A percentile compares a stretch with the other conserved stretches of the same genome.
phyloP scores from a whole-genome alignment of 2,329 filamentous ascomycete species.

The Chaetomiaceae sp. region DNA sequence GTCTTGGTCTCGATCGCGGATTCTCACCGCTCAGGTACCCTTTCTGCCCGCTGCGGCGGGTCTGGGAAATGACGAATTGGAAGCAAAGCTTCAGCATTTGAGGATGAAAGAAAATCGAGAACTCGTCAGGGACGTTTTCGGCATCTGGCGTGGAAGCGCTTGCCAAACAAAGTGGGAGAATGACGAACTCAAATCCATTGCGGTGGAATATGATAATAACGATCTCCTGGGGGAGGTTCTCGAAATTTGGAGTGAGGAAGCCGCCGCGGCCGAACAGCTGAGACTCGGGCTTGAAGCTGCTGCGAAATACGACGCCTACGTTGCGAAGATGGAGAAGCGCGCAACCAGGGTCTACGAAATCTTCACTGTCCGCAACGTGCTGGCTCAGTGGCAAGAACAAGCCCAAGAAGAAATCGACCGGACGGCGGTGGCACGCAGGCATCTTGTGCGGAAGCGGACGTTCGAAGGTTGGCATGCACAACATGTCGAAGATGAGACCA shows the following conservation, averaged over 20 bases:
- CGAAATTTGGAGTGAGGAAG: slow-evolving; percentile 25
- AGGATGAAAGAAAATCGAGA: slow-evolving; percentile 11
- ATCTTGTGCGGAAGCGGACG: slow-evolving; percentile 64
- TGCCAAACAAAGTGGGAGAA: slow-evolving; percentile 12
- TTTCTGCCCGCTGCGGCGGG: neutral
- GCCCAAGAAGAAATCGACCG: slow-evolving; percentile 61
- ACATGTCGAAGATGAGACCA: slow-evolving; percentile 55
- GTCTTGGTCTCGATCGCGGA: neutral
- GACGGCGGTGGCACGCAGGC: slow-evolving; percentile 63
- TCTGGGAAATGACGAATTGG: slow-evolving; percentile 24
- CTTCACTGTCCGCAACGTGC: slow-evolving; percentile 59
- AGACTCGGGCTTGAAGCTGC: slow-evolving; percentile 16
- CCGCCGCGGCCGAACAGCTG: slow-evolving; percentile 4
- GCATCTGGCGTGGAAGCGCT: slow-evolving; percentile 15
- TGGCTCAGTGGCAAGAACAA: slow-evolving; percentile 64
- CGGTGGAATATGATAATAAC: slow-evolving; percentile 21
- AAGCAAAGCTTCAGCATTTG: slow-evolving; percentile 20
- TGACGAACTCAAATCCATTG: slow-evolving; percentile 4
- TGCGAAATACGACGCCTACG: slow-evolving; percentile 29
- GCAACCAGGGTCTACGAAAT: slow-evolving; percentile 62
- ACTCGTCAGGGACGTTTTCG: slow-evolving; percentile 14
- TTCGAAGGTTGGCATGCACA: slow-evolving; percentile 68
- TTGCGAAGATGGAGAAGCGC: slow-evolving; percentile 49
- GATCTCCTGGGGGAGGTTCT: slow-evolving; percentile 24
- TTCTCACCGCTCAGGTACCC: neutral